These are phyloP conservation scores for Hygrocybe punicea DNA, from an alignment of 768 basidiomycete genomes.

Conservation along the genomic window DNA sequence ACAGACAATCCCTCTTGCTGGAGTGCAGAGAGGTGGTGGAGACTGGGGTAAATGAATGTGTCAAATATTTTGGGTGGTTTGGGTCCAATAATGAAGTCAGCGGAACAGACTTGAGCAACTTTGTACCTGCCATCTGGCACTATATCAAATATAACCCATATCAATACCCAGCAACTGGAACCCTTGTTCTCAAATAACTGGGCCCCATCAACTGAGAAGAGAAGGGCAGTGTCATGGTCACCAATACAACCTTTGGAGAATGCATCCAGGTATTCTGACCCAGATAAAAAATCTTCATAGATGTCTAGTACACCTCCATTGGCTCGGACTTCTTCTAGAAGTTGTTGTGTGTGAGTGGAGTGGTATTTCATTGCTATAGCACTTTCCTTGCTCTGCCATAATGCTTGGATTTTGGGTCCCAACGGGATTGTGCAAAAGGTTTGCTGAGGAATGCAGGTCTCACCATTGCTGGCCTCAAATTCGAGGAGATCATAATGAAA, in stretches of 20 bases:
- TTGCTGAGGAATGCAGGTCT: constrained; percentile 23
- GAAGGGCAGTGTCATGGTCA: too few relatives aligned
- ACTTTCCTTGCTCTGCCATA: constrained; percentile 18
- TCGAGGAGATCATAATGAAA: constrained; percentile 23
- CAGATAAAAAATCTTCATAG: too few relatives aligned
- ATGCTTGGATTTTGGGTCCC: constrained; percentile 31
- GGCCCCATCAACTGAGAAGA: too few relatives aligned
- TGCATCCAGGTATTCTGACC: too few relatives aligned
- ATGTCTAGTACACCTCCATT: too few relatives aligned
- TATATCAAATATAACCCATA: constrained; percentile 33
- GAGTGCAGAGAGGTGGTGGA: constrained; percentile 36
- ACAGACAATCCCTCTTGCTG: too few relatives aligned
- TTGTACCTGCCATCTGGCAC: constrained; percentile 30
- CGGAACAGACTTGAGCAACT: constrained; percentile 30
- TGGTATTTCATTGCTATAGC: constrained; percentile 30
- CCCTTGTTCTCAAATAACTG: constrained; percentile 36
- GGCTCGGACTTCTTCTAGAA: too few relatives aligned
- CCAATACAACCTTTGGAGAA: too few relatives aligned
- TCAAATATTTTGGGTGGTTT: constrained; percentile 37
- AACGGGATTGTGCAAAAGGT: constrained; percentile 32
- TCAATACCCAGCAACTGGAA: constrained; percentile 40
- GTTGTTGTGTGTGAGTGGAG: not conserved
- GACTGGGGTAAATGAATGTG: constrained; percentile 30
- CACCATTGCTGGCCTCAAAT: not conserved
- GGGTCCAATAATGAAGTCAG: constrained; percentile 34